Base-by-base conservation (phyloP, 2,329 filamentous ascomycete genomes). In the Fusarium pseudonygamai region DNA sequence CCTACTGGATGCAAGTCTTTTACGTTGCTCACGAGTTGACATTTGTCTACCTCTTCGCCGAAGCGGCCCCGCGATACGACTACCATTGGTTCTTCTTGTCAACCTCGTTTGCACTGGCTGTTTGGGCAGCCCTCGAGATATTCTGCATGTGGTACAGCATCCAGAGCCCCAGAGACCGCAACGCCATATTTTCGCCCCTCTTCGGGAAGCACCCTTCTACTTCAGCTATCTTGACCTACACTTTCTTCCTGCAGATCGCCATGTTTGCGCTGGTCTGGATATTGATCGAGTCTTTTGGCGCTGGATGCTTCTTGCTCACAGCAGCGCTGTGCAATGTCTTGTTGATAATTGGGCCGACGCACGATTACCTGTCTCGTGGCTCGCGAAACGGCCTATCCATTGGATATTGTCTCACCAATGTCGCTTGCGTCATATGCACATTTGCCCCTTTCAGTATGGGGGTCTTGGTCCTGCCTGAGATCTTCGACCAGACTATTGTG, bases 381-480 rank as follows among this genome's bases (percentile, higher is more conserved):
- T 73, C 64, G 7, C 24, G 69, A 22, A 42, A 60, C 1, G 64
- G 60, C 2, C 53, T 73, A 0, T 40, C 64, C 1, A 36, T 72
- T 6, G 64, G 60, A 3, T 66, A 63, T 22, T 69, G 55, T 15
- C 52, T 72, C 6, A 43, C 53, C 4, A 73, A 69, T 20, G 59
- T 69, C 1, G 22, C 58, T 6, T 60, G 64, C 5, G 40, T 20
- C 0, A 30, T 63, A 13, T 69, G 46, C 39, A 69, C 60, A 6
- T 73, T 72, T 22, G 49, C 69, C 4, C 64, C 70, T 1, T 72
- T 62, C 15, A 46, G 69, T 3, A 46, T 69, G 24, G 56, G 60
- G 6, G 50, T n/a, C 1, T 16, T 24, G 2, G 28, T 39, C 4
- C 11, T 72, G 3, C 64, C 68, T 3, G 64, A 72, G 42, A 26